Conservation (phyloP, 768 basidiomycete species). For the Leccinum variicolor region DNA sequence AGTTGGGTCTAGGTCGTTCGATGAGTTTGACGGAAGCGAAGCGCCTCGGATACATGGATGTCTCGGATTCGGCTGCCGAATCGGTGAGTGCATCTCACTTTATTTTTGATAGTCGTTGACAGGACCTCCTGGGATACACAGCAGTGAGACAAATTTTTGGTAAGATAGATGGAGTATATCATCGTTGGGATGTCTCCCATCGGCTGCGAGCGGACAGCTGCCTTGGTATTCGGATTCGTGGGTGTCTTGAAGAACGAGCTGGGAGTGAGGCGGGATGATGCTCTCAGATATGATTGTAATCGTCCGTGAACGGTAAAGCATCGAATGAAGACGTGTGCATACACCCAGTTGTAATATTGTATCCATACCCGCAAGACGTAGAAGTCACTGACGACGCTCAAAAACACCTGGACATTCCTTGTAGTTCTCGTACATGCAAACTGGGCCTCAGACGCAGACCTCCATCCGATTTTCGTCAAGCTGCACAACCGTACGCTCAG, state of each 20-base stretch:
- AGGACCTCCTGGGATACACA: constrained; percentile 22
- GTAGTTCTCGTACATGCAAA: too few species aligned
- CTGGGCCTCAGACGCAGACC: too few species aligned
- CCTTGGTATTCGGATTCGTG: not conserved
- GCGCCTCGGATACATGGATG: constrained; percentile 50
- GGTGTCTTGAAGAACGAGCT: not conserved
- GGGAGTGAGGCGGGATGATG: not conserved
- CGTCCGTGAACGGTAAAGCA: not conserved
- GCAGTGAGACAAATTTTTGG: constrained; percentile 5
- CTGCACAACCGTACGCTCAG: too few species aligned
- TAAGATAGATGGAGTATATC: not conserved
- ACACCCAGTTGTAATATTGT: too few species aligned
- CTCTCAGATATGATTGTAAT: not conserved
- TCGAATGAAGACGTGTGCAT: not conserved
- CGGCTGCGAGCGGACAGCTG: not conserved
- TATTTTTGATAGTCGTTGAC: not conserved
- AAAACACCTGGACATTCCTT: too few species aligned
- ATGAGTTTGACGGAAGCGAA: constrained; percentile 69
- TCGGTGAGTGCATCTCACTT: constrained; percentile 40
- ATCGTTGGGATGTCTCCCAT: not conserved
- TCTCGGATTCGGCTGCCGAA: constrained; percentile 53
- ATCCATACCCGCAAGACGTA: too few species aligned
- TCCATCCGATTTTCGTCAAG: too few species aligned
- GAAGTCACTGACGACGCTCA: too few species aligned
- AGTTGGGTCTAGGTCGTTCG: constrained; percentile 48